phyloP scores from a whole-genome alignment of 164 flowering plant species.

The Vitis riparia region DNA sequence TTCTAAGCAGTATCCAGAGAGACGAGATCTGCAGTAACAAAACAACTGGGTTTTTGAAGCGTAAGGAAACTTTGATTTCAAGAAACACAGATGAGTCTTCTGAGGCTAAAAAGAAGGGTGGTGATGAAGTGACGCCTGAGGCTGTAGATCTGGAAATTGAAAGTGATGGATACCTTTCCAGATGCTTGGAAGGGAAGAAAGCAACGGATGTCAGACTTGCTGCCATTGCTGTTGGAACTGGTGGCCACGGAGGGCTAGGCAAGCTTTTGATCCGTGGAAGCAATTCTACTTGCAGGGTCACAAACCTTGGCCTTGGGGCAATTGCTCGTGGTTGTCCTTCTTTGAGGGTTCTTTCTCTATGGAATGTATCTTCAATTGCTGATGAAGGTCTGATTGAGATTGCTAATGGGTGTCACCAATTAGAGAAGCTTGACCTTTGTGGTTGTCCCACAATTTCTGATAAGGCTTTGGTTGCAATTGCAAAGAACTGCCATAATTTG shows the following conservation, averaged over 20 bases:
- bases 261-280: conserved; percentile 69
- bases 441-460: conserved; percentile 64
- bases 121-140: conserved; percentile 8
- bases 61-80: conserved; percentile 3
- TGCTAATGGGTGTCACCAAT: conserved; percentile 56
- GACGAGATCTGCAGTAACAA: conserved; percentile 33
- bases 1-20: conserved; percentile 50
- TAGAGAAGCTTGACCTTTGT: conserved; percentile 75
- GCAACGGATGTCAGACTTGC: conserved; percentile 85
- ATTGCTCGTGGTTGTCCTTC: conserved; percentile 81
- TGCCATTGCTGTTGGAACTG: conserved; percentile 76
- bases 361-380: conserved; percentile 56
- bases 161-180: conserved; percentile 58
- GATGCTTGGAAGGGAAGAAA: conserved; percentile 80
- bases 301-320: conserved; percentile 63
- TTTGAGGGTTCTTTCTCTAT: conserved; percentile 60
- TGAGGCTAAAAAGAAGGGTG: conserved; percentile 9
- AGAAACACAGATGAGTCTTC: background rate
- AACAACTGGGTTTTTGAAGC: conserved; percentile 6
- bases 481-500: conserved; percentile 65
- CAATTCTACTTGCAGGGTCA: conserved; percentile 47
- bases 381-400: conserved; percentile 70
- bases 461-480: conserved; percentile 66
- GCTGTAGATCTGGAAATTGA: conserved; percentile 29
- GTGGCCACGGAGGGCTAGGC: conserved; percentile 71